phyloP scores from a whole-genome alignment of 108 stramenopile genomes.

The Poteriospumella lacustris region DNA sequence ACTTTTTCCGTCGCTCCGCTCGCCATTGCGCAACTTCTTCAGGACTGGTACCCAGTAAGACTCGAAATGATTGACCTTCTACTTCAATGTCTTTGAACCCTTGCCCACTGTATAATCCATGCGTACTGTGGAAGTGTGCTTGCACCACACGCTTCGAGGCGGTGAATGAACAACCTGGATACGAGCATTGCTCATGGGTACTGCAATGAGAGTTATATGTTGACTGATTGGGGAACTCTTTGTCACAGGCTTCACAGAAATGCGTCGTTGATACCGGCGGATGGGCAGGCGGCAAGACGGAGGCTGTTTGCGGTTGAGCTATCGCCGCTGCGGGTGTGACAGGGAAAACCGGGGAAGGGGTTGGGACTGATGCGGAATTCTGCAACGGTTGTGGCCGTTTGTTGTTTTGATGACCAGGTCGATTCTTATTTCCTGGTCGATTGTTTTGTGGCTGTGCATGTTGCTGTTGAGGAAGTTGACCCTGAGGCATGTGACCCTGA shows the following conservation, averaged over 20 bases:
- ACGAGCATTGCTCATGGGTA: slow-evolving; percentile 33
- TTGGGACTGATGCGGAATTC: too few relatives aligned
- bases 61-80: slow-evolving; percentile 44
- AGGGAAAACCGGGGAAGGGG: too few relatives aligned
- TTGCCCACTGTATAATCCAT: slow-evolving; percentile 41
- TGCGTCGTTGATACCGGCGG: too few relatives aligned
- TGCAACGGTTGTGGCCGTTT: too few relatives aligned
- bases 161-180: slow-evolving; percentile 34
- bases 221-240: neutral
- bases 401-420: too few relatives aligned
- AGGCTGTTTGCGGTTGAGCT: too few relatives aligned
- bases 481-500: too few relatives aligned
- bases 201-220: neutral
- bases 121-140: slow-evolving; percentile 32
- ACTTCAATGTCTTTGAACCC: slow-evolving; percentile 44
- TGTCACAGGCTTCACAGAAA: slow-evolving; percentile 18
- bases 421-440: too few relatives aligned
- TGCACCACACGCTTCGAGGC: slow-evolving; percentile 34
- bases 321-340: too few relatives aligned
- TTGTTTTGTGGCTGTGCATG: too few relatives aligned
- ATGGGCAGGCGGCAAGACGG: too few relatives aligned
- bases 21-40: slow-evolving; percentile 40
- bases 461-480: too few relatives aligned
- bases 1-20: slow-evolving; percentile 25
- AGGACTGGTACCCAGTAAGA: slow-evolving; percentile 44